Evolutionary conservation across 345 rosid species (phyloP).

Genomic region (Draba incana): DNA sequence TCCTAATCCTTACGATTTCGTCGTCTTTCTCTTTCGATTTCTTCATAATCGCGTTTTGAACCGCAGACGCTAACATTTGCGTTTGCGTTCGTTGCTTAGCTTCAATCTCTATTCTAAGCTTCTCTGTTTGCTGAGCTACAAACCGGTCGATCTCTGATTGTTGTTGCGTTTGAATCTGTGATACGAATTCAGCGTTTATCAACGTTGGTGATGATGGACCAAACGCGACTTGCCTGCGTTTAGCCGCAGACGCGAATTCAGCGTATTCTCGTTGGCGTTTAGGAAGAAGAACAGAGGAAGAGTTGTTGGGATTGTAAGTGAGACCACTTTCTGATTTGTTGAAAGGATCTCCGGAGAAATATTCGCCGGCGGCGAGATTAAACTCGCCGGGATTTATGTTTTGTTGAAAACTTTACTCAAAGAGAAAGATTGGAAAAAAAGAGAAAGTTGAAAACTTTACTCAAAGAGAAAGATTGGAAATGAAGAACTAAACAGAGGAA

Average conservation of each 20-base stretch:
- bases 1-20: slow-evolving; percentile 56
- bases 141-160: slow-evolving; percentile 60
- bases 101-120: slow-evolving; percentile 62
- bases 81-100: slow-evolving; percentile 61
- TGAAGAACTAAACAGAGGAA: not conserved
- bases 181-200: slow-evolving; percentile 38
- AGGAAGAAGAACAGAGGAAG: slow-evolving; percentile 26
- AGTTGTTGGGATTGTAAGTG: slow-evolving; percentile 49
- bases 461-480: slow-evolving; percentile 1
- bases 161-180: slow-evolving; percentile 57
- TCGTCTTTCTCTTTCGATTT: slow-evolving; percentile 67
- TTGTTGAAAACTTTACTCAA: slow-evolving; percentile 53
- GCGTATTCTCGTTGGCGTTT: slow-evolving; percentile 56
- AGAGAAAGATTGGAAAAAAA: too few relatives aligned
- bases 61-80: slow-evolving; percentile 50
- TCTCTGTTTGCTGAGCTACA: slow-evolving; percentile 61
- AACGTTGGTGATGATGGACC: slow-evolving; percentile 39
- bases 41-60: slow-evolving; percentile 50
- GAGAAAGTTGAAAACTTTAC: too few relatives aligned
- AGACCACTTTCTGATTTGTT: slow-evolving; percentile 57
- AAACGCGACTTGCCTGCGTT: slow-evolving; percentile 40
- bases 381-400: slow-evolving; percentile 50
- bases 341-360: slow-evolving; percentile 47
- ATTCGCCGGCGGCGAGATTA: slow-evolving; percentile 42
- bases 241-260: slow-evolving; percentile 34